A percentile compares a stretch with the other conserved stretches of the same genome.
These are phyloP conservation scores for Fraxinus baroniana DNA, from an alignment of 305 asterid species.

Conservation along the genomic window DNA sequence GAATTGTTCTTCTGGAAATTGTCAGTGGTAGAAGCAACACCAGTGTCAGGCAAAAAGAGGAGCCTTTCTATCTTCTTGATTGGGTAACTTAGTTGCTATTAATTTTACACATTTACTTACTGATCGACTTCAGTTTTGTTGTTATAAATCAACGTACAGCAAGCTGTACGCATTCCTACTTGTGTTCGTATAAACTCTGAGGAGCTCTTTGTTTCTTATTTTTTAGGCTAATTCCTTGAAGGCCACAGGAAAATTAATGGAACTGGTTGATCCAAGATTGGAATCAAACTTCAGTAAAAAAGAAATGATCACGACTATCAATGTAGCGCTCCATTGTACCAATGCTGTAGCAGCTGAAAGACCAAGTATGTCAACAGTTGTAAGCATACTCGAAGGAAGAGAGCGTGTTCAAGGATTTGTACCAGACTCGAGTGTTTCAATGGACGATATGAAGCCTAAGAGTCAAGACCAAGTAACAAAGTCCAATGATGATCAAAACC, in stretches of 20 bases:
- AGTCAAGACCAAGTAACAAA: not conserved
- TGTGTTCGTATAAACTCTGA: not conserved
- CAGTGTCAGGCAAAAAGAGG: constrained; percentile 21
- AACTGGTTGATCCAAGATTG: constrained; percentile 54
- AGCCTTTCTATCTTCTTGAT: constrained; percentile 33
- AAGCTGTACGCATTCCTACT: not conserved
- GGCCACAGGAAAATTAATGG: constrained; percentile 38
- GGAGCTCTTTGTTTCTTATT: not conserved
- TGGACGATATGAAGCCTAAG: constrained; percentile 4
- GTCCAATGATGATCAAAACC: constrained; percentile 15
- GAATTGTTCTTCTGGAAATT: constrained; percentile 38
- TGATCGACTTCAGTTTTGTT: not conserved
- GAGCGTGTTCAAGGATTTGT: constrained; percentile 23
- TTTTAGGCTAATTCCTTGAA: constrained; percentile 53
- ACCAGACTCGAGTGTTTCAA: constrained; percentile 20
- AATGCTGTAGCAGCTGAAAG: constrained; percentile 41
- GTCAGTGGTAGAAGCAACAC: constrained; percentile 34
- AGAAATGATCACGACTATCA: constrained; percentile 41
- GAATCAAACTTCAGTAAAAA: constrained; percentile 39
- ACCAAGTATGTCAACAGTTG: constrained; percentile 64
- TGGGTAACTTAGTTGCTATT: constrained; percentile 38
- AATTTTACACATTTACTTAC: not conserved
- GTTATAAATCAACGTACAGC: not conserved
- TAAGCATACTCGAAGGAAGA: constrained; percentile 62
- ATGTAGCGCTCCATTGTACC: constrained; percentile 55